These are phyloP conservation scores for Fusarium buxicola DNA, from an alignment of 2,329 filamentous ascomycete genomes.

Conservation along the genomic window DNA sequence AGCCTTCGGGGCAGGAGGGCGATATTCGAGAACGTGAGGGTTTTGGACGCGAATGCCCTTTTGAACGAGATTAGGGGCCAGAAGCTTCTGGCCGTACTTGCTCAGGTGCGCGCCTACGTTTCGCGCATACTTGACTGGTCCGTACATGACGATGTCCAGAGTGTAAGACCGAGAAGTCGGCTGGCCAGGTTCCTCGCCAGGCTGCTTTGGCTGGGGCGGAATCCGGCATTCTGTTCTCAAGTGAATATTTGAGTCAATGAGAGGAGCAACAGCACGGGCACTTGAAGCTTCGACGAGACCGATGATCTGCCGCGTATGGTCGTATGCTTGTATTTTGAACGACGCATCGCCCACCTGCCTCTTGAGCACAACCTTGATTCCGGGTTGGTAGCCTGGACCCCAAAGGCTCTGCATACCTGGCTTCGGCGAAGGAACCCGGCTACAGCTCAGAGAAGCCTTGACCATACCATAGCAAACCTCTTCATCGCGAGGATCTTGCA, in stretches of 20 bases:
- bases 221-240: constrained; percentile 81
- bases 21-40: constrained; percentile 72
- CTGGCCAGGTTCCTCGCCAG: constrained; percentile 73
- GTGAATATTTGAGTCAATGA: constrained; percentile 75
- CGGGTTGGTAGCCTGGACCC: constrained; percentile 72
- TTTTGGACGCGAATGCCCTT: constrained; percentile 79
- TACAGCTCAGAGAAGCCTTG: constrained; percentile 74
- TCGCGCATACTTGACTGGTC: constrained; percentile 72
- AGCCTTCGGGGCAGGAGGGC: constrained; percentile 53
- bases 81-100: constrained; percentile 74
- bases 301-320: constrained; percentile 77
- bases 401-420: constrained; percentile 70
- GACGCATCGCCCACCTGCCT: constrained; percentile 66
- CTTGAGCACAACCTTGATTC: constrained; percentile 78
- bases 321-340: constrained; percentile 76
- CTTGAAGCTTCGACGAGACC: constrained; percentile 78
- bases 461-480: constrained; percentile 87
- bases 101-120: constrained; percentile 74
- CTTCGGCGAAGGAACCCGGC: constrained; percentile 75
- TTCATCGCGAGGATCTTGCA: constrained; percentile 71
- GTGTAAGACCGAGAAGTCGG: constrained; percentile 70
- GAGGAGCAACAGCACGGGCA: constrained; percentile 73
- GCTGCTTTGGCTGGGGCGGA: constrained; percentile 70
- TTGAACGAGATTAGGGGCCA: constrained; percentile 73
- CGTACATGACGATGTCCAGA: constrained; percentile 83